Evolutionary conservation across 805 yeast genomes (phyloP), one percentile per base, ranked within the genome.

Genomic region (Ogataea thermomethanolica): DNA sequence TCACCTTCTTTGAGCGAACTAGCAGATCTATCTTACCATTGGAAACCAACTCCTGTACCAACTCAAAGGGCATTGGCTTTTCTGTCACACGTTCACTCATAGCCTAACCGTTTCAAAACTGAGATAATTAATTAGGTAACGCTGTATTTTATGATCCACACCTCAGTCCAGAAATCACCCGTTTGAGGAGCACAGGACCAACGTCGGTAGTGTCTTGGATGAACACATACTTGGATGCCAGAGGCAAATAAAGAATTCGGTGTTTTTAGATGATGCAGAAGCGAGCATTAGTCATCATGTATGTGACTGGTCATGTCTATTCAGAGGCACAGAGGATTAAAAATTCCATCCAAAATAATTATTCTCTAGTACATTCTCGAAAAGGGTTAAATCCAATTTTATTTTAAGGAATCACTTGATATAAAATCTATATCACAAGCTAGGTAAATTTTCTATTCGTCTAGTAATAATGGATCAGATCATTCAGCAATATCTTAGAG

Each of bases 41-140:
- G 0, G 43, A 43, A 3, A 78, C 64, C 15, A 73, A 61, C 8
- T 61, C 46, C 26, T 54, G 49, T 7, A 70, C 64, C 32, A 70
- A 67, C 8, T 55, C 54, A 80, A 84, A 79, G 3, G 67, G 51
- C 47, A 74, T 70, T 2, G 79, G 76, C 7, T 30, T 30, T 3
- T 43, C 29, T 11, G 51, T 41, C 3, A 54, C 43, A 29, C 34
- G 20, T 17, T 17, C 20, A 17, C 20, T 17, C 20, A 17, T 17
- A 17, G 20, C 5, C 20, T 17, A 17, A 17, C 5, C 5, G 20
- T 17, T 17, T 17, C 20, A 17, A 17, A 17, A 17, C 20, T 17
- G 20, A 17, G 20, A 17, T 17, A 17, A 17, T 17, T 17, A 17
- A 17, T 17, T 17, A 17, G 20, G 20, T 17, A 17, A 17, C 20